phyloP scores from a whole-genome alignment of 2,329 filamentous ascomycete genomes.

The Neopestalotiopsis clavispora region DNA sequence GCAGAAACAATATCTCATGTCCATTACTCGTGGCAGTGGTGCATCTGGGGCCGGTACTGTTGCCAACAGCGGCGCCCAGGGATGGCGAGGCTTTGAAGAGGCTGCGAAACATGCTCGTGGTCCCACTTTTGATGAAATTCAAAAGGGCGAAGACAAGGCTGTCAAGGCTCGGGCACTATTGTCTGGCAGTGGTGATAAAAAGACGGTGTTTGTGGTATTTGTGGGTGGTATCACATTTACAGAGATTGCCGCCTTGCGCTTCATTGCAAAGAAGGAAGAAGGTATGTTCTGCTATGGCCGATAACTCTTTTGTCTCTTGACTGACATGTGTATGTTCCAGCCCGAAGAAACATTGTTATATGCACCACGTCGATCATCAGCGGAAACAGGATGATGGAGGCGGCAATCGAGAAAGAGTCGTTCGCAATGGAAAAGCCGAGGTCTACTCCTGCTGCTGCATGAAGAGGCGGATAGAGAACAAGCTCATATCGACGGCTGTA shows the following conservation, averaged over 20 bases:
- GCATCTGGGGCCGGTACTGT: slow-evolving; percentile 51
- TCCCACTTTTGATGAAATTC: slow-evolving; percentile 87
- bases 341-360: slow-evolving; percentile 82
- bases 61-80: slow-evolving; percentile 68
- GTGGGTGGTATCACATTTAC: slow-evolving; percentile 96
- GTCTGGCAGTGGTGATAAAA: slow-evolving; percentile 74
- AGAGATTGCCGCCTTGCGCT: slow-evolving; percentile 91
- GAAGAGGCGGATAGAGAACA: not conserved
- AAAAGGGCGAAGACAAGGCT: slow-evolving; percentile 92
- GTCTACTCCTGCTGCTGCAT: slow-evolving; percentile 21
- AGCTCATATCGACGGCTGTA: too few relatives aligned
- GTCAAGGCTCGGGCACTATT: slow-evolving; percentile 84
- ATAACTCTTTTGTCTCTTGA: slow-evolving; percentile 14
- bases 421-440: slow-evolving; percentile 53
- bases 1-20: slow-evolving; percentile 84
- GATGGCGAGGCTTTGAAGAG: slow-evolving; percentile 94
- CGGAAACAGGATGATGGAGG: slow-evolving; percentile 87
- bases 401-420: slow-evolving; percentile 74
- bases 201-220: slow-evolving; percentile 96
- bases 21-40: slow-evolving; percentile 68
- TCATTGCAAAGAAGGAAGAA: slow-evolving; percentile 85
- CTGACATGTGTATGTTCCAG: slow-evolving; percentile 42
- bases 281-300: slow-evolving; percentile 45
- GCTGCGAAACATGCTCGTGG: slow-evolving; percentile 86
- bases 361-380: slow-evolving; percentile 91